Percentiles rank a stretch among this genome's conserved stretches.
phyloP scores from a whole-genome alignment of 768 basidiomycete species.

The Pleurotus pulmonarius region DNA sequence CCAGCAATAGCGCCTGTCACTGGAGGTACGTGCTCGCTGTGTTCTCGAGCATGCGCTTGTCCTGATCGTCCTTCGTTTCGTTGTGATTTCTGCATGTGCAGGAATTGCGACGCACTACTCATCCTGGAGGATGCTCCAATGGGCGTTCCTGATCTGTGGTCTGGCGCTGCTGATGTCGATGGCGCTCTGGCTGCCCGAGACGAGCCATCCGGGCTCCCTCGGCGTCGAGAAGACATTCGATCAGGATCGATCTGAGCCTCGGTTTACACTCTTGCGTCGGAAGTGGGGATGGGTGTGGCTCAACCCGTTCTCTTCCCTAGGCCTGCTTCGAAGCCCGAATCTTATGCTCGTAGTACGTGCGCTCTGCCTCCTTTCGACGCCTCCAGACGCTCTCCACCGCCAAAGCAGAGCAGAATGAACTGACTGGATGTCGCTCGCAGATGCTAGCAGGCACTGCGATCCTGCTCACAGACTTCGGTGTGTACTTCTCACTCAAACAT shows the following conservation, averaged over 20 bases:
- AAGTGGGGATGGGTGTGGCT: conserved; percentile 38
- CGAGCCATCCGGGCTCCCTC: conserved; percentile 54
- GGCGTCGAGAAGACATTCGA: conserved; percentile 45
- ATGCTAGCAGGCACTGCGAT: too few relatives aligned
- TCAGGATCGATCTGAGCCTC: conserved; percentile 9
- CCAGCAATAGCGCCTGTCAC: conserved; percentile 57
- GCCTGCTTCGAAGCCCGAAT: conserved; percentile 56
- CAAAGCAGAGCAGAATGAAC: too few relatives aligned
- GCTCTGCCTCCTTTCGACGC: not conserved
- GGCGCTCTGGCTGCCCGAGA: conserved; percentile 54
- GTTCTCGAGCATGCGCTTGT: not conserved
- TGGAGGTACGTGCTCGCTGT: conserved; percentile 33
- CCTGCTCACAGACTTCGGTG: conserved; percentile 36
- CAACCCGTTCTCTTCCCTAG: conserved; percentile 54
- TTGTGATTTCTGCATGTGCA: conserved; percentile 16
- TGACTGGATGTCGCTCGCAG: too few relatives aligned
- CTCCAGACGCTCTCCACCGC: too few relatives aligned
- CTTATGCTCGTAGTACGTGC: conserved; percentile 49
- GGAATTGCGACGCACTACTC: conserved; percentile 52
- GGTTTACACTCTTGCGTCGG: not conserved
- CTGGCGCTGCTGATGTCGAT: conserved; percentile 36
- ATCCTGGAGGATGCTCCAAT: conserved; percentile 65
- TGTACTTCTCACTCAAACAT: conserved; percentile 7
- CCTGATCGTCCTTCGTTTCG: not conserved
- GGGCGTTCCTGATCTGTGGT: conserved; percentile 35